Base-by-base conservation (phyloP, 495 filamentous ascomycete species). In the Daldinia concentrica region DNA sequence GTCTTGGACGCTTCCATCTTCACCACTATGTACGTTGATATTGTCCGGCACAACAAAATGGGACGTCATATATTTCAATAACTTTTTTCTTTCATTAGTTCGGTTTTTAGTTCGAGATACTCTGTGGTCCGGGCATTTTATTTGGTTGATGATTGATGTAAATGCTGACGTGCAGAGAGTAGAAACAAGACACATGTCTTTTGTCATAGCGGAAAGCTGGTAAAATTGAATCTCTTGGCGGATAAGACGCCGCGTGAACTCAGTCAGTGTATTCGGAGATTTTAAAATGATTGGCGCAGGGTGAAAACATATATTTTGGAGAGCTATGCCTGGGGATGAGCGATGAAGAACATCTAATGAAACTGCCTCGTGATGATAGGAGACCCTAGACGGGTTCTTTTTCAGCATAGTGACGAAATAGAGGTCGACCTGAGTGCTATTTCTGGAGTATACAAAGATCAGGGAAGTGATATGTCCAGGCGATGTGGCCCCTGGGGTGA, bases 381-480 rank as follows among this genome's bases (percentile, higher is more conserved):
- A 55, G 37, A 76, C 70, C 52, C 14, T 66, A 34, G 56, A 68
- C 9, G 67, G 72, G 32, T 74, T 71, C 41, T 51, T 61, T 64
- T 72, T 71, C 32, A 45, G 56, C 22, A 80, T 68, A 43, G 76
- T 58, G n/a, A 82, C 19, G 68, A 56, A 80, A 59, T 77, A 80
- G 39, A 82, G 74, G 43, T 78, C 77, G 39, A 76, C 37, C 54
- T 62, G 69, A 26, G 59, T 56, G 48, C 62, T 68, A 3, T 51
- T 65, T 14, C 34, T 64, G 0, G 76, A 75, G 61, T 73, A 71
- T 50, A 79, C 29, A 41, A 63, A 75, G 34, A 79, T 56, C 17
- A 78, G 62, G 1, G 71, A 75, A 12, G 65, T 69, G 7, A 58
- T n/a, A 57, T 58, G 45, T 4, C 50, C 32, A 14, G 66, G 19